A percentile compares a stretch with the other conserved stretches of the same genome.
Conservation (phyloP, 2,329 filamentous ascomycete species). For the Aureobasidium sp. region DNA sequence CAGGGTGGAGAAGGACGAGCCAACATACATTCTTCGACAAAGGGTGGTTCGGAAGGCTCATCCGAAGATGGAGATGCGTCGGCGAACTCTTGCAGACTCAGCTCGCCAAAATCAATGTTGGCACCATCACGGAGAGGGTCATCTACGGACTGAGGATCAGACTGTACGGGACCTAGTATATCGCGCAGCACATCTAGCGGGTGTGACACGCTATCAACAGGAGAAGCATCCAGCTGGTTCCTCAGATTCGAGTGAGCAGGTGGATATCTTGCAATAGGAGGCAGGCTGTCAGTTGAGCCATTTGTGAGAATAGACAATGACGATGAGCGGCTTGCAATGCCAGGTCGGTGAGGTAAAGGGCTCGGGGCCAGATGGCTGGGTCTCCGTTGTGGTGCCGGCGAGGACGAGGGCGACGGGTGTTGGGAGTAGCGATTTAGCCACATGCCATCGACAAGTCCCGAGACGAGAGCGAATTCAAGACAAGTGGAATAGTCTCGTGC, state of each 20-base stretch:
- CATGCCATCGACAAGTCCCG: constrained; percentile 45
- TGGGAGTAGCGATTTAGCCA: constrained; percentile 84
- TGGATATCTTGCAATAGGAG: constrained; percentile 54
- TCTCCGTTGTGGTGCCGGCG: constrained; percentile 62
- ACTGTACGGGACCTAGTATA: constrained; percentile 42
- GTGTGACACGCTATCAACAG: constrained; percentile 54
- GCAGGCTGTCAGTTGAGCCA: constrained; percentile 69
- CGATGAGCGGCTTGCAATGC: constrained; percentile 64
- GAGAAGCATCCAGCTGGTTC: constrained; percentile 45
- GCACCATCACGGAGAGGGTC: neutral
- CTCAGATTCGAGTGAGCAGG: constrained; percentile 61
- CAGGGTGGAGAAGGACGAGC: neutral
- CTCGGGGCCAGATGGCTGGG: constrained; percentile 63
- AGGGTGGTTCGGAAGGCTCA: constrained; percentile 26
- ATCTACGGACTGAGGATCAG: neutral
- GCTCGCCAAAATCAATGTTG: constrained; percentile 59
- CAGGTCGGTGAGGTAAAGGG: constrained; percentile 60
- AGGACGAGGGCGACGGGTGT: constrained; percentile 60
- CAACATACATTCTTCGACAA: constrained; percentile 42
- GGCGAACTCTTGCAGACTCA: constrained; percentile 69
- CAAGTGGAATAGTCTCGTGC: constrained; percentile 5
- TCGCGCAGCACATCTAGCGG: constrained; percentile 62
- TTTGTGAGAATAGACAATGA: constrained; percentile 66
- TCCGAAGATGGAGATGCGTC: constrained; percentile 27
- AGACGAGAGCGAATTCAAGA: neutral